Base-by-base conservation (phyloP, 2,329 filamentous ascomycete species). In the Aurifilum marmelostoma region DNA sequence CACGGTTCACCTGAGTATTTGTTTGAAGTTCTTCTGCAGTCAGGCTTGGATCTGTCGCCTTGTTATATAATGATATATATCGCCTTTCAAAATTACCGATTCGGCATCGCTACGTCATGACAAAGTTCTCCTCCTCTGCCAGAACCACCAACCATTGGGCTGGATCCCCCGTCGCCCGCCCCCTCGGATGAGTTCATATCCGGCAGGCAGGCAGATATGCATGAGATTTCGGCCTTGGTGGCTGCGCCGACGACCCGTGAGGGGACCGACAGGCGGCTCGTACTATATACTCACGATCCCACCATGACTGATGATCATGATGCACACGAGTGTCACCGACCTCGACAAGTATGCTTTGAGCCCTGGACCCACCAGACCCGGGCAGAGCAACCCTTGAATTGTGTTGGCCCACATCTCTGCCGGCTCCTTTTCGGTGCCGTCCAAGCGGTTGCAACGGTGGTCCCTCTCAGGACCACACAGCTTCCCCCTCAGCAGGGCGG, bases 391-490 rank as follows among this genome's bases (percentile, higher is more conserved):
- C 39, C 34, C 24, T 41, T 47, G 43, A 11, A 47, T 21, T n/a
- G 18, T 16, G 16, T 47, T 62, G 34, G 59, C 39, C 39, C 60
- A 24, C 39, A 47, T 16, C 60, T n/a, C 47, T 27, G 24, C 60
- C 60, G 60, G 60, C 60, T 18, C 60, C 60, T 41, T 50, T 29
- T 50, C 60, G 60, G 60, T 63, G 27, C 60, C 60, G 39, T 7
- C 39, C 27, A 24, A 50, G 39, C 41, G 34, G 16, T 47, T 21
- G 39, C 39, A 63, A 63, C 60, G 24, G 18, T 47, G 34, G 34
- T 34, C 34, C 34, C 34, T 34, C 34, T n/a, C n/a, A n/a, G n/a
- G n/a, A n/a, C n/a, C n/a, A n/a, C n/a, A n/a, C n/a, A n/a, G n/a
- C n/a, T n/a, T 47, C 21, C 41, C 21, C 41, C 41, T 47, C 41